Evolutionary conservation across 768 basidiomycete species (phyloP).

Genomic region (Lanmaoa rubissima): DNA sequence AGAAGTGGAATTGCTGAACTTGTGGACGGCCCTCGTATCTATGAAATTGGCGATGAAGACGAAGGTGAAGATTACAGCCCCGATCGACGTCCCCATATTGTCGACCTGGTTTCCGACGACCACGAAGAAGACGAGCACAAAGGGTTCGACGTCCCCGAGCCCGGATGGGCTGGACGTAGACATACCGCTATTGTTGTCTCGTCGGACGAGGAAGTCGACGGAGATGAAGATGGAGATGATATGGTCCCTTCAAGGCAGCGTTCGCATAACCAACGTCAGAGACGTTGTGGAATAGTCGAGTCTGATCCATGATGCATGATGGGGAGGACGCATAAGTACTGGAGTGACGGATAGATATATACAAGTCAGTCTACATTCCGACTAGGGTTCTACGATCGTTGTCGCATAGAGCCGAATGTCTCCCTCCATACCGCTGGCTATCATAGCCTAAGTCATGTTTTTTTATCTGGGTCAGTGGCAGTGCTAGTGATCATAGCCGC

Average conservation of each 20-base stretch:
- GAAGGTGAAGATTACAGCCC: slow-evolving; percentile 8
- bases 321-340: slow-evolving; percentile 12
- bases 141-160: background rate
- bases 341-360: slow-evolving; percentile 6
- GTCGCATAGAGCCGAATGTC: background rate
- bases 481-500: too few relatives aligned
- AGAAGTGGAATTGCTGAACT: background rate
- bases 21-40: slow-evolving; percentile 20
- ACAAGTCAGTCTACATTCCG: background rate
- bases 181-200: background rate
- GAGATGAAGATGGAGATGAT: slow-evolving; percentile 1
- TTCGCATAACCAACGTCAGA: background rate
- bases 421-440: background rate
- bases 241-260: background rate
- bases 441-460: background rate
- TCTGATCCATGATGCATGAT: slow-evolving; percentile 14
- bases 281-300: slow-evolving; percentile 10
- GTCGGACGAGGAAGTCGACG: slow-evolving; percentile 22
- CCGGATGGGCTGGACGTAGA: background rate
- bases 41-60: slow-evolving; percentile 20
- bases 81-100: background rate
- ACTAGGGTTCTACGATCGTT: background rate
- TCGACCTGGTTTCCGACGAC: slow-evolving; percentile 15
- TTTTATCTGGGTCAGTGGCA: background rate
- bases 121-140: slow-evolving; percentile 7